Evolutionary conservation across 2,329 filamentous ascomycete genomes (phyloP).

Genomic region (Ophiocordyceps camponoti-floridani): DNA sequence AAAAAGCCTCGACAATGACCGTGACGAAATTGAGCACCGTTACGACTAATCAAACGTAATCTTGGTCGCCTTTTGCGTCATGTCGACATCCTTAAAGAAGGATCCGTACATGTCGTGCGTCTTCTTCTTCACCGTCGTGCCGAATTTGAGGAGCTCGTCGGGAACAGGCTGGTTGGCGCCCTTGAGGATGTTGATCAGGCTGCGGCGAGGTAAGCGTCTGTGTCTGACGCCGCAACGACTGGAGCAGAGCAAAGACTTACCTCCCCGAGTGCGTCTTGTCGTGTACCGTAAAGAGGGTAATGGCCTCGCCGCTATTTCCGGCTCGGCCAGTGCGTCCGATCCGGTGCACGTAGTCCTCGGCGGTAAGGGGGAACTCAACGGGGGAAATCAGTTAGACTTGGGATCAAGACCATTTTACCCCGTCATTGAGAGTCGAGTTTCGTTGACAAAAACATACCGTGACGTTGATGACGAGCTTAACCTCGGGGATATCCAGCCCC

Average conservation of each 20-base stretch:
- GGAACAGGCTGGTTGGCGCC: constrained; percentile 84
- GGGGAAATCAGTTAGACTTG: background rate
- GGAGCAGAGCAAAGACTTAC: constrained; percentile 33
- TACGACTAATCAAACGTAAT: constrained; percentile 60
- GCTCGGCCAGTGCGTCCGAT: constrained; percentile 92
- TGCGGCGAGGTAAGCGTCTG: constrained; percentile 15
- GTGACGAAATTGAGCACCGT: background rate
- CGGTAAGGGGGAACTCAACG: constrained; percentile 65
- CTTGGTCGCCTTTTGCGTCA: constrained; percentile 72
- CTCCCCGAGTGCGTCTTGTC: constrained; percentile 84
- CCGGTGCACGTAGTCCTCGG: constrained; percentile 93
- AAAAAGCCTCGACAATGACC: background rate
- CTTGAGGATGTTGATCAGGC: constrained; percentile 84
- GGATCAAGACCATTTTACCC: background rate
- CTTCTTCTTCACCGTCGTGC: constrained; percentile 98
- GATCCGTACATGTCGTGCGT: constrained; percentile 85
- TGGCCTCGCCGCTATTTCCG: constrained; percentile 71
- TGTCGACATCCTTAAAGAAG: constrained; percentile 82
- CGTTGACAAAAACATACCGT: constrained; percentile 31
- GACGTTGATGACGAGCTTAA: constrained; percentile 87
- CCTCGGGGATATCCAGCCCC: constrained; percentile 85
- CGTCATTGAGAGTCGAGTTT: too few species aligned
- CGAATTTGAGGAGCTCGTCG: constrained; percentile 83
- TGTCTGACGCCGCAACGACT: too few species aligned
- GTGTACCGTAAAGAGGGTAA: constrained; percentile 87